A percentile compares a stretch with the other conserved stretches of the same genome.
phyloP scores from a whole-genome alignment of 2,329 filamentous ascomycete genomes.

The Beauveria medogensis region DNA sequence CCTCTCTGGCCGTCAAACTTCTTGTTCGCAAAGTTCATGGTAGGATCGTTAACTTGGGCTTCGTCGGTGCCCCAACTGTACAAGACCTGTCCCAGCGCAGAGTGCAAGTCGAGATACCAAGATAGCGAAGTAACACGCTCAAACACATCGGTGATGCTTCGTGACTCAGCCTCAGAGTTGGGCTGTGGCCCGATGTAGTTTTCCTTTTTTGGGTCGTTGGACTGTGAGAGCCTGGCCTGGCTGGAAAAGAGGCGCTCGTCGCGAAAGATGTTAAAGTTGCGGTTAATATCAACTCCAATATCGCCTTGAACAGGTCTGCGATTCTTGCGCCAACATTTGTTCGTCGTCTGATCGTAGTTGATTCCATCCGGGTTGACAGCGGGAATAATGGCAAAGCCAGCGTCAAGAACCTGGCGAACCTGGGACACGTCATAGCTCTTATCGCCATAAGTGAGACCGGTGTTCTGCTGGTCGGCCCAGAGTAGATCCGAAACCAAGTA shows the following conservation, averaged over 20 bases:
- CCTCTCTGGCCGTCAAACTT: slow-evolving; percentile 46
- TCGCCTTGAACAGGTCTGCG: slow-evolving; percentile 35
- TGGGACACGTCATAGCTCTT: slow-evolving; percentile 43
- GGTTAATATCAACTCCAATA: slow-evolving; percentile 44
- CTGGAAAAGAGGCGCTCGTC: slow-evolving; percentile 36
- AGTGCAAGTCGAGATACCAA: slow-evolving; percentile 53
- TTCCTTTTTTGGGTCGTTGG: slow-evolving; percentile 32
- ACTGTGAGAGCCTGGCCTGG: slow-evolving; percentile 20
- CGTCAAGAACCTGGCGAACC: slow-evolving; percentile 40
- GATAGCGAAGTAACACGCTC: slow-evolving; percentile 40
- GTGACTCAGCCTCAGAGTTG: slow-evolving; percentile 48
- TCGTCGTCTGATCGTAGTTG: slow-evolving; percentile 40
- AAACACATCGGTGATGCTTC: slow-evolving; percentile 45
- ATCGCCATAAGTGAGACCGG: slow-evolving; percentile 43
- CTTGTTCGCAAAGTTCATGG: slow-evolving; percentile 45
- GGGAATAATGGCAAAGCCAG: slow-evolving; percentile 45
- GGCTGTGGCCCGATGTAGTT: slow-evolving; percentile 42
- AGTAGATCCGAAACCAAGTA: slow-evolving; percentile 52
- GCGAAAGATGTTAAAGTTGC: slow-evolving; percentile 52
- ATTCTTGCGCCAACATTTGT: slow-evolving; percentile 49
- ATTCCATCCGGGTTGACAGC: slow-evolving; percentile 46
- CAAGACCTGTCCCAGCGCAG: slow-evolving; percentile 41
- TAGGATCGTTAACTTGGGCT: slow-evolving; percentile 34
- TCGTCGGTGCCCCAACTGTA: slow-evolving; percentile 52
- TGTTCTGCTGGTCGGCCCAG: slow-evolving; percentile 39